Conservation (phyloP, 108 stramenopile species). For the Cyclotella atomus region DNA sequence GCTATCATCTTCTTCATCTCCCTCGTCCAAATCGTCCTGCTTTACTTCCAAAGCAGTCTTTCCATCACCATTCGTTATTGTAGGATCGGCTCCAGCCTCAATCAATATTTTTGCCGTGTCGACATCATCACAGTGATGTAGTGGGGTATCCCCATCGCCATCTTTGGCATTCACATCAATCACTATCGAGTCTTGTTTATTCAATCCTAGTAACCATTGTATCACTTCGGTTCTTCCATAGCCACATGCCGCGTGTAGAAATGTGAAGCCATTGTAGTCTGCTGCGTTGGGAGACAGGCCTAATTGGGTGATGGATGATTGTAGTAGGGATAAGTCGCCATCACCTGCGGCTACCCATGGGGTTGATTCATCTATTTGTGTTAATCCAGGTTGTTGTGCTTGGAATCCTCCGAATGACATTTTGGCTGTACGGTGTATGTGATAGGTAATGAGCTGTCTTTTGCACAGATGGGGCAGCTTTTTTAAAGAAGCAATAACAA, state of each 20-base stretch:
- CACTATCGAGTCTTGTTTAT: conserved; percentile 2
- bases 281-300: conserved; percentile 45
- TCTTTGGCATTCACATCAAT: conserved; percentile 54
- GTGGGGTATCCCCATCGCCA: conserved; percentile 61
- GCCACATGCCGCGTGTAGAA: conserved; percentile 45
- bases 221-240: conserved; percentile 51
- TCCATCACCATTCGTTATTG: conserved; percentile 42
- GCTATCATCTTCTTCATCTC: conserved; percentile 44
- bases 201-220: conserved; percentile 41
- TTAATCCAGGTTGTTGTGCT: conserved; percentile 20
- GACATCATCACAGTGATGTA: conserved; percentile 59
- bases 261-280: conserved; percentile 50
- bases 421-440: no score
- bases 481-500: no score
- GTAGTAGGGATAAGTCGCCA: conserved; percentile 38
- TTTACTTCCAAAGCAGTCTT: conserved; percentile 46
- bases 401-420: conserved; percentile 49
- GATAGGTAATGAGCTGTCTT: no score
- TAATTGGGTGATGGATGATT: conserved; percentile 40
- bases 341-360: conserved; percentile 53
- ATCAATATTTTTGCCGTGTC: conserved; percentile 51
- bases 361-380: conserved; percentile 48
- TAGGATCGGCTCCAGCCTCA: conserved; percentile 46
- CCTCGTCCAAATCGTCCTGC: conserved; percentile 46
- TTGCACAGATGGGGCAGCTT: no score